Percentiles rank a stretch among this genome's conserved stretches.
These are phyloP conservation scores for Epichloe typhina DNA, from an alignment of 2,329 filamentous ascomycete genomes.

Conservation along the genomic window DNA sequence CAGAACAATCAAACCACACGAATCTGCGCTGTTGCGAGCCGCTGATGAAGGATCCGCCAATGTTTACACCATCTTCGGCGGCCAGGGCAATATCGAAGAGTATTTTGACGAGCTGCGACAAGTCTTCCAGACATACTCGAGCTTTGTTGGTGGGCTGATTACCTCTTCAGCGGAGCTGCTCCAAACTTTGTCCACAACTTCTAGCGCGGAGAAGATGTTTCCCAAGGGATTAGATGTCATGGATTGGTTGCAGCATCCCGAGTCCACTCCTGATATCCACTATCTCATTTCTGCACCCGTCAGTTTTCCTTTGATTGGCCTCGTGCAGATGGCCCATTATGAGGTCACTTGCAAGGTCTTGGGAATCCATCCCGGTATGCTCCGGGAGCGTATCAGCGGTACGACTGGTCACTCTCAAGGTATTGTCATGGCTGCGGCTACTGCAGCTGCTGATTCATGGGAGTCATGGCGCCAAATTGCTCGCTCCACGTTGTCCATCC, in stretches of 20 bases:
- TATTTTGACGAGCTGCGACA: conserved; percentile 97
- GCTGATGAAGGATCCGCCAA: conserved; percentile 71
- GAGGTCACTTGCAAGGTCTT: conserved; percentile 86
- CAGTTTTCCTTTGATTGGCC: conserved; percentile 88
- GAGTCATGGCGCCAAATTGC: conserved; percentile 76
- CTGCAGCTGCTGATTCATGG: conserved; percentile 84
- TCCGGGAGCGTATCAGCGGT: conserved; percentile 73
- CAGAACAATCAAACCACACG: conserved; percentile 78
- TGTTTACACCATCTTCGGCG: conserved; percentile 90
- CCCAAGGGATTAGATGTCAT: conserved; percentile 93
- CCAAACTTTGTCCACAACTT: conserved; percentile 70
- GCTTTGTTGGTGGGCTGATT: conserved; percentile 79
- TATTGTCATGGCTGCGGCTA: conserved; percentile 83
- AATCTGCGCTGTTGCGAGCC: conserved; percentile 84
- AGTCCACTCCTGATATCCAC: conserved; percentile 83
- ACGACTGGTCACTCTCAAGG: conserved; percentile 95
- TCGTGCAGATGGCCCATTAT: conserved; percentile 93
- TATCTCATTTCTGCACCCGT: conserved; percentile 92
- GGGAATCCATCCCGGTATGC: conserved; percentile 76
- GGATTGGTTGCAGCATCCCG: conserved; percentile 79
- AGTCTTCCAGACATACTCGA: conserved; percentile 80
- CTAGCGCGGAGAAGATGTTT: conserved; percentile 87
- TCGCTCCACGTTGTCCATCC: conserved; percentile 70
- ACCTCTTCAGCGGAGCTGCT: conserved; percentile 71
- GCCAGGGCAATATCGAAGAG: conserved; percentile 97